These are phyloP conservation scores for Boletellus ananiceps DNA, from an alignment of 768 basidiomycete species.

Conservation along the genomic window DNA sequence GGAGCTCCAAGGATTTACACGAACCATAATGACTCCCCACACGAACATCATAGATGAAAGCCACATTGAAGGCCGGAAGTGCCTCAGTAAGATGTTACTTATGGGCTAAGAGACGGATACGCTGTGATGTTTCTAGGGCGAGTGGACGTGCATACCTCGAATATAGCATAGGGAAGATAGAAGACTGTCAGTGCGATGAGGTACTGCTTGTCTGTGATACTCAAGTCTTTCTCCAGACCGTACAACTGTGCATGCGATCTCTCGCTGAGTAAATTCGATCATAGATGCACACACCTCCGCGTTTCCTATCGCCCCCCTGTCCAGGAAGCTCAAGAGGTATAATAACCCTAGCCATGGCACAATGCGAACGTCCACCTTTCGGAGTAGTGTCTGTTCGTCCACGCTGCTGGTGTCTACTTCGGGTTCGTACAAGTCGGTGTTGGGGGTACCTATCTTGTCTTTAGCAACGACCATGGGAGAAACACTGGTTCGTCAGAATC, in stretches of 20 bases:
- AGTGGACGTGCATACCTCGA: conserved; percentile 46
- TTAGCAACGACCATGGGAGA: conserved; percentile 5
- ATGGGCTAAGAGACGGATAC: conserved; percentile 40
- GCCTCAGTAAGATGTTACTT: conserved; percentile 58
- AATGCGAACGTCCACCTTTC: conserved; percentile 62
- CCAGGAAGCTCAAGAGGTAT: conserved; percentile 71
- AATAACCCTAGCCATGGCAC: conserved; percentile 74
- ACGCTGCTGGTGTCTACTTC: conserved; percentile 50
- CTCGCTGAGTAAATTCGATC: neutral
- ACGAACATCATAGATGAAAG: conserved; percentile 39
- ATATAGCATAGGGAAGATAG: conserved; percentile 69
- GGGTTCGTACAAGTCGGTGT: conserved; percentile 38
- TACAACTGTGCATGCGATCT: conserved; percentile 46
- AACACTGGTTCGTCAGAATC: too few species aligned
- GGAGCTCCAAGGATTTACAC: conserved; percentile 1
- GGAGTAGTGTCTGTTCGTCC: conserved; percentile 49
- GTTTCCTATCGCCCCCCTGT: conserved; percentile 64
- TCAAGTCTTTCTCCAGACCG: conserved; percentile 49
- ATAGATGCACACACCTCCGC: conserved; percentile 47
- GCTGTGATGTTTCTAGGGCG: neutral
- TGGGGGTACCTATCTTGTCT: neutral
- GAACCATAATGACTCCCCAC: conserved; percentile 42
- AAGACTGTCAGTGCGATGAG: conserved; percentile 67
- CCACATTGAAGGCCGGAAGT: conserved; percentile 65
- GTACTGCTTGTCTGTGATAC: conserved; percentile 61